phyloP scores from a whole-genome alignment of 2,329 filamentous ascomycete species.

The Epichloe glyceriae region DNA sequence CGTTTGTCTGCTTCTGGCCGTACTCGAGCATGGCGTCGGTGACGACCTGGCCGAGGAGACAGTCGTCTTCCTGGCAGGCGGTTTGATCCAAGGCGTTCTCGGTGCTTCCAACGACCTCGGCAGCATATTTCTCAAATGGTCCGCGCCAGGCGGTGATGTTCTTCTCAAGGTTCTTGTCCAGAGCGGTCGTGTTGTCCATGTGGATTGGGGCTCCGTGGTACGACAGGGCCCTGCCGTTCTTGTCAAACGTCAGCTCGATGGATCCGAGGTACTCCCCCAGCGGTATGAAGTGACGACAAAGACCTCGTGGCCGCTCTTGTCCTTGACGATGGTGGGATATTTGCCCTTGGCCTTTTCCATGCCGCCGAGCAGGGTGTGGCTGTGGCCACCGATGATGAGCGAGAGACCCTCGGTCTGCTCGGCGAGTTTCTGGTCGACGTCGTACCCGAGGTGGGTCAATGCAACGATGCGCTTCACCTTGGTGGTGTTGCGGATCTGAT shows the following conservation, averaged over 20 bases:
- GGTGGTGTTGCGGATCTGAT: constrained; percentile 47
- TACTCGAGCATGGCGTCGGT: constrained; percentile 49
- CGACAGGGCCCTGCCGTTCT: constrained; percentile 44
- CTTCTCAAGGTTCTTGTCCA: constrained; percentile 42
- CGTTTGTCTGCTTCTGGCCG: constrained; percentile 33
- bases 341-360: constrained; percentile 43
- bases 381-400: constrained; percentile 54
- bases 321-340: constrained; percentile 51
- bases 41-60: constrained; percentile 42
- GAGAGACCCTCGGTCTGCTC: constrained; percentile 47
- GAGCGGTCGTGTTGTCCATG: constrained; percentile 45
- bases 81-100: constrained; percentile 45
- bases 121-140: constrained; percentile 48
- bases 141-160: constrained; percentile 45
- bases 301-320: constrained; percentile 50
- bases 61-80: constrained; percentile 45
- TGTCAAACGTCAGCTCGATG: constrained; percentile 52
- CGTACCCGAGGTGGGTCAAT: constrained; percentile 55
- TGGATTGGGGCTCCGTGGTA: constrained; percentile 54
- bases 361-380: constrained; percentile 46
- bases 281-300: constrained; percentile 56
- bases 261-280: constrained; percentile 59
- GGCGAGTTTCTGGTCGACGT: constrained; percentile 48
- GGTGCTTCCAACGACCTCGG: constrained; percentile 24
- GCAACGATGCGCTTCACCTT: constrained; percentile 52